phyloP scores from a whole-genome alignment of 2,329 filamentous ascomycete genomes.

The Microdochium nivale region DNA sequence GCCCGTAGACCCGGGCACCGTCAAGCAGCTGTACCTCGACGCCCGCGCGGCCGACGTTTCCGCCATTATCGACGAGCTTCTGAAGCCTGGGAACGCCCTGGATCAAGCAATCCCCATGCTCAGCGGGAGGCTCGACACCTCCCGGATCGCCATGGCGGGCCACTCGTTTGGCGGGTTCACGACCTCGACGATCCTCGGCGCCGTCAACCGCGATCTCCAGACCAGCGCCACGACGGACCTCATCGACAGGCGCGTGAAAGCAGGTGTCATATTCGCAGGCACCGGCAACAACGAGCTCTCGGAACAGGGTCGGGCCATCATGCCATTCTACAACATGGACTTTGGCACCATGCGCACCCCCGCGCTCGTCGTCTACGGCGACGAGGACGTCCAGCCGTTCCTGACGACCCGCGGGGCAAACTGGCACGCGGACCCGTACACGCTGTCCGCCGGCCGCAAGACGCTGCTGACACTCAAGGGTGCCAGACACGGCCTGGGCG shows the following conservation, averaged over 20 bases:
- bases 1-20: slow-evolving; percentile 3
- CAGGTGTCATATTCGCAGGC: slow-evolving; percentile 24
- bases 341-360: slow-evolving; percentile 25
- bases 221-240: slow-evolving; percentile 7
- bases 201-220: slow-evolving; percentile 22
- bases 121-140: slow-evolving; percentile 23
- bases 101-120: slow-evolving; percentile 22
- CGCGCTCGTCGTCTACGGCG: slow-evolving; percentile 28
- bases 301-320: slow-evolving; percentile 14
- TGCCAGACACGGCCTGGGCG: slow-evolving; percentile 27
- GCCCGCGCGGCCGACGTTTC: slow-evolving; percentile 25
- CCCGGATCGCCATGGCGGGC: slow-evolving; percentile 24
- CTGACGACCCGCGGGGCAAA: slow-evolving; percentile 23
- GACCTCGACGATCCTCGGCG: slow-evolving; percentile 24
- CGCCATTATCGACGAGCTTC: slow-evolving; percentile 21
- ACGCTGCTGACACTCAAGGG: slow-evolving; percentile 23
- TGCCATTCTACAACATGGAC: slow-evolving; percentile 22
- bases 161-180: slow-evolving; percentile 29
- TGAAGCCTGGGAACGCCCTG: slow-evolving; percentile 19
- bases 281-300: slow-evolving; percentile 22
- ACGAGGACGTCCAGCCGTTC: slow-evolving; percentile 23
- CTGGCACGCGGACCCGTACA: slow-evolving; percentile 30
- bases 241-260: slow-evolving; percentile 25
- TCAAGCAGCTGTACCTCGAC: slow-evolving; percentile 20
- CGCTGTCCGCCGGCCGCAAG: slow-evolving; percentile 21